Conservation (phyloP, 2,329 filamentous ascomycete species). For the Aspergillus fijiensis region DNA sequence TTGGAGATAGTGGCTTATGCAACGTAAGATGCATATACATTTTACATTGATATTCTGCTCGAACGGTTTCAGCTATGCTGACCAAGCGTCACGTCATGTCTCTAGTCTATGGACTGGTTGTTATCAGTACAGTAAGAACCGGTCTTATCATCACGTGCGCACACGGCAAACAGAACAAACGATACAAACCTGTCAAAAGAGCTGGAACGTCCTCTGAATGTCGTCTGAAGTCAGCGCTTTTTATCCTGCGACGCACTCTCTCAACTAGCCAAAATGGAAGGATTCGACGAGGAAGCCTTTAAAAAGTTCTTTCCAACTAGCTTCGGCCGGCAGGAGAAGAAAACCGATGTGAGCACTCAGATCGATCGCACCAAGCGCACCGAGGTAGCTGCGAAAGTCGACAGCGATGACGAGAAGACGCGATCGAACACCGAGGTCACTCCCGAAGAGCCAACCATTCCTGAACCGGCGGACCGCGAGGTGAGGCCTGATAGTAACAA, state of each 20-base stretch:
- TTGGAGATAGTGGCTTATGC: no score
- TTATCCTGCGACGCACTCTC: not conserved
- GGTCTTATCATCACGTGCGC: not conserved
- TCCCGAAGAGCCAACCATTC: conserved; percentile 23
- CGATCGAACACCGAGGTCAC: conserved; percentile 20
- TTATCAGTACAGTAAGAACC: not conserved
- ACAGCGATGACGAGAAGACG: conserved; percentile 26
- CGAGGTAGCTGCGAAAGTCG: conserved; percentile 39
- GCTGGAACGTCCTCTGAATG: conserved; percentile 18
- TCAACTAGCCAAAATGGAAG: conserved; percentile 35
- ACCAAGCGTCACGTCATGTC: not conserved
- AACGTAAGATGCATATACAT: no score
- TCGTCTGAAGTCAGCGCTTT: not conserved
- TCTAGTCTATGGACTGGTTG: no score
- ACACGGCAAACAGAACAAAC: conserved; percentile 23
- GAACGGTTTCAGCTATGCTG: no score
- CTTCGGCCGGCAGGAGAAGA: conserved; percentile 79
- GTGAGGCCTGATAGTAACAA: not conserved
- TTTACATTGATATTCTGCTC: no score
- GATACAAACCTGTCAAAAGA: conserved; percentile 22
- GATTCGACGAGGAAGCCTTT: conserved; percentile 48
- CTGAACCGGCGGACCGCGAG: conserved; percentile 25
- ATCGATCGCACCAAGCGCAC: conserved; percentile 74
- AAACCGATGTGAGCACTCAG: conserved; percentile 73
- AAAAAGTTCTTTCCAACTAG: conserved; percentile 70